phyloP scores from a whole-genome alignment of 176 grass and related monocot species.

The Lolium rigidum region DNA sequence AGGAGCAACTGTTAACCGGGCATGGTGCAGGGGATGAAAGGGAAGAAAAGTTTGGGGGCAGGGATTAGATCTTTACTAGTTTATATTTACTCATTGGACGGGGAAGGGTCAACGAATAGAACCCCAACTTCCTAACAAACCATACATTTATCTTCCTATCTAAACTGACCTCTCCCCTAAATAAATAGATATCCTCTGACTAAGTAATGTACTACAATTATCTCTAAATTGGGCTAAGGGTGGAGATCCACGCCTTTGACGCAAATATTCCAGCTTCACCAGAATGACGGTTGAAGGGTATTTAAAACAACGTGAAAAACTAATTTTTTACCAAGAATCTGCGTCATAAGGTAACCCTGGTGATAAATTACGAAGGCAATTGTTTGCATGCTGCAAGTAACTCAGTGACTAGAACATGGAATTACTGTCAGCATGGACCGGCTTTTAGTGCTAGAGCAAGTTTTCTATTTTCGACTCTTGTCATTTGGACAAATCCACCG shows the following conservation, averaged over 20 bases:
- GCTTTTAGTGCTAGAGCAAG: not conserved
- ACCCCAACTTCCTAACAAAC: not conserved
- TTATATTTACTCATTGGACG: not conserved
- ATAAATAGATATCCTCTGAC: not conserved
- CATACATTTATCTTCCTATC: not conserved
- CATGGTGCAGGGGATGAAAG: not conserved
- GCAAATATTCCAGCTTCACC: constrained; percentile 3
- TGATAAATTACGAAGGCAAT: not conserved
- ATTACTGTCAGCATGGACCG: constrained; percentile 13
- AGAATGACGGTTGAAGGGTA: not conserved
- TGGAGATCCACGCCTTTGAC: not conserved
- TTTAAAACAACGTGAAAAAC: not conserved
- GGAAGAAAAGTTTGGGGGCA: not conserved
- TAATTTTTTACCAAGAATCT: not conserved
- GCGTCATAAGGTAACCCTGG: not conserved
- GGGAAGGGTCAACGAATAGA: not conserved
- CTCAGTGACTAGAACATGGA: not conserved
- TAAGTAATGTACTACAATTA: not conserved
- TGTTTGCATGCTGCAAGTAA: not conserved
- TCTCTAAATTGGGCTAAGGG: not conserved
- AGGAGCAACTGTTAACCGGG: not conserved
- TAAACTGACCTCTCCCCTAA: not conserved
- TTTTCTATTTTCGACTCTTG: not conserved
- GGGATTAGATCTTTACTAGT: not conserved
- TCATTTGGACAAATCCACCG: not conserved